Evolutionary conservation across 2,329 filamentous ascomycete genomes (phyloP), one percentile per base, ranked within the genome.

Genomic region (Dendryphion nanum): DNA sequence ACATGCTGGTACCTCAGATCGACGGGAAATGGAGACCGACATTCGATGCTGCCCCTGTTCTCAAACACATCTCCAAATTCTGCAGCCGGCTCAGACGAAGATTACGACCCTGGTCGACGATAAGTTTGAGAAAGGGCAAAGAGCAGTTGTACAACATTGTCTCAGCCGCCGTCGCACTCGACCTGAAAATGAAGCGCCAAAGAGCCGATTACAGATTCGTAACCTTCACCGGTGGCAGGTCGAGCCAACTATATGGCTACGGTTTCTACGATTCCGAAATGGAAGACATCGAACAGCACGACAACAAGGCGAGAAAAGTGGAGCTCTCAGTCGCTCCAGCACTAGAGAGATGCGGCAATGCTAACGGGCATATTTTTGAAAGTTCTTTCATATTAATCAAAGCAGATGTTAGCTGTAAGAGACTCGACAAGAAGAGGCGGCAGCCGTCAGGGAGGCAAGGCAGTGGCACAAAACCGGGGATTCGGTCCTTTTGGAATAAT

Each of bases 121-220:
- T 47, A 14, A 59, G 53, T 6, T 47, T 64, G 2, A 40, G 59
- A 6, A 31, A 38, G 7, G 60, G 61, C 3, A 63, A 63, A 37
- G 59, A 61, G 20, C 53, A 59, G 33, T 44, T 66, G 8, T 45
- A 53, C 17, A 61, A 52, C 5, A 66, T 66, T 10, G 46, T 66
- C 16, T 63, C 59, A 1, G 61, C 63, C 4, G 56, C 61, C 5
- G 61, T 64, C 14, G 61, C 60, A 2, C 51, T 66, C 6, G 63
- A 66, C 32, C 48, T 66, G 14, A 64, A 63, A 31, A 63, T 64
- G 59, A 64, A 64, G 44, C 47, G 55, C 8, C 59, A 66, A 32
- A 47, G 50, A 16, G 63, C 61, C 5, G 63, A 66, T 20, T 66
- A 66, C 34, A 56, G 63, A 20, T 64, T 66, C 28, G 60, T 64